Evolutionary conservation across 1,139 yeast genomes (phyloP).

Genomic region (Geotrichum klebahnii): DNA sequence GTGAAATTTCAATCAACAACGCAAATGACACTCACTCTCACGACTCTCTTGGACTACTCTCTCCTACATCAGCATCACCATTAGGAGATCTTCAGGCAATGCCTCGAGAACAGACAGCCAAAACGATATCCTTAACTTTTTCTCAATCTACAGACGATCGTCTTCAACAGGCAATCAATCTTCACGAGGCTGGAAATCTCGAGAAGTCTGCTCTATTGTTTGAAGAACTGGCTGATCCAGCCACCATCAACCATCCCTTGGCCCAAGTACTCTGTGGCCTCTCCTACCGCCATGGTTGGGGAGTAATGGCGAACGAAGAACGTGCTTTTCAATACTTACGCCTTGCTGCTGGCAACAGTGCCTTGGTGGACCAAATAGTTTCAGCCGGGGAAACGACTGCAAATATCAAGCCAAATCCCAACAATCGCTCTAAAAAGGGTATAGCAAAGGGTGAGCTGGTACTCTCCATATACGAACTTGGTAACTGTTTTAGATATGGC

Average conservation of each 20-base stretch:
- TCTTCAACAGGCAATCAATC: constrained; percentile 34
- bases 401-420: constrained; percentile 13
- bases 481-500: constrained; percentile 38
- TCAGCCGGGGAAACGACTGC: constrained; percentile 13
- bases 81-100: neutral
- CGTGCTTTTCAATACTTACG: constrained; percentile 33
- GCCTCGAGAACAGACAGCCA: constrained; percentile 11
- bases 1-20: no score
- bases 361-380: constrained; percentile 27
- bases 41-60: no score
- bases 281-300: constrained; percentile 40
- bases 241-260: constrained; percentile 30
- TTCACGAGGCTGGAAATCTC: constrained; percentile 33
- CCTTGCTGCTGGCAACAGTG: constrained; percentile 33
- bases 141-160: constrained; percentile 26
- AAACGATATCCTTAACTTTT: constrained; percentile 17
- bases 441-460: constrained; percentile 34
- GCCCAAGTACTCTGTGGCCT: constrained; percentile 38
- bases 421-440: constrained; percentile 19
- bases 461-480: constrained; percentile 38
- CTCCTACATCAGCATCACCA: no score
- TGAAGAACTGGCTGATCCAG: constrained; percentile 31
- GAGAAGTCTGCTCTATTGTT: constrained; percentile 30
- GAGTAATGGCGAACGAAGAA: constrained; percentile 29
- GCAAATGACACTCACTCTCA: no score